Evolutionary conservation across 23 red algal genomes (phyloP).

Genomic region (Gracilaria domingensis): DNA sequence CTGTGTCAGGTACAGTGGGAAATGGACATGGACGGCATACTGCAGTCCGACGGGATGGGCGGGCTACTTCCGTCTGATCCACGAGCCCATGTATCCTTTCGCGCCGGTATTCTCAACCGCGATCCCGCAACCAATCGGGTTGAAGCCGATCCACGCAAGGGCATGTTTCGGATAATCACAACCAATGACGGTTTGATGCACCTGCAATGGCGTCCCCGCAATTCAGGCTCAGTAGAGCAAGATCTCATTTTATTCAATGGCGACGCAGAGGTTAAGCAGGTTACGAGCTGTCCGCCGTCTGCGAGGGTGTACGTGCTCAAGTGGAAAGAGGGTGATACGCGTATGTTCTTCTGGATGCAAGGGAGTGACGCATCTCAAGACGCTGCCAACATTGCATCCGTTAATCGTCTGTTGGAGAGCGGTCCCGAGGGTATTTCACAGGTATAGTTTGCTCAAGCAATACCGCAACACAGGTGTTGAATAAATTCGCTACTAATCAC

Average conservation of each 20-base stretch:
- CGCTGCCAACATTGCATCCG: slow-evolving; percentile 24
- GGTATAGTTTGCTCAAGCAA: slow-evolving; percentile 57
- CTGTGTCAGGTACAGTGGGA: not conserved
- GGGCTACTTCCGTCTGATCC: slow-evolving; percentile 50
- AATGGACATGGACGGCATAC: slow-evolving; percentile 16
- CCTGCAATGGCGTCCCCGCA: slow-evolving; percentile 59
- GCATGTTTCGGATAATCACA: slow-evolving; percentile 61
- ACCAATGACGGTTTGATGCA: slow-evolving; percentile 54
- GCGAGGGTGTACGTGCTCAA: slow-evolving; percentile 74
- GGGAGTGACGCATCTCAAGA: slow-evolving; percentile 60
- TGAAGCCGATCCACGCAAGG: slow-evolving; percentile 61
- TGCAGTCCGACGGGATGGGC: slow-evolving; percentile 28
- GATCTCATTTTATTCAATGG: slow-evolving; percentile 70
- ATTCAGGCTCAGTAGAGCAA: slow-evolving; percentile 26
- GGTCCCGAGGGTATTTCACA: slow-evolving; percentile 50
- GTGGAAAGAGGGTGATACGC: slow-evolving; percentile 49
- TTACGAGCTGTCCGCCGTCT: slow-evolving; percentile 47
- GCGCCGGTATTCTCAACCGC: slow-evolving; percentile 50
- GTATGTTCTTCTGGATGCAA: slow-evolving; percentile 79
- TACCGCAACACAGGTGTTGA: not conserved
- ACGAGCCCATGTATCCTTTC: slow-evolving; percentile 58
- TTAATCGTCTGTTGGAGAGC: slow-evolving; percentile 59
- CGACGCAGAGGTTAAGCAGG: slow-evolving; percentile 58
- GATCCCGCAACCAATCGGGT: slow-evolving; percentile 59
- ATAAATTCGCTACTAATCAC: slow-evolving; percentile 49